phyloP scores from a whole-genome alignment of 257 asterid genomes.

The Solanum habrochaites region DNA sequence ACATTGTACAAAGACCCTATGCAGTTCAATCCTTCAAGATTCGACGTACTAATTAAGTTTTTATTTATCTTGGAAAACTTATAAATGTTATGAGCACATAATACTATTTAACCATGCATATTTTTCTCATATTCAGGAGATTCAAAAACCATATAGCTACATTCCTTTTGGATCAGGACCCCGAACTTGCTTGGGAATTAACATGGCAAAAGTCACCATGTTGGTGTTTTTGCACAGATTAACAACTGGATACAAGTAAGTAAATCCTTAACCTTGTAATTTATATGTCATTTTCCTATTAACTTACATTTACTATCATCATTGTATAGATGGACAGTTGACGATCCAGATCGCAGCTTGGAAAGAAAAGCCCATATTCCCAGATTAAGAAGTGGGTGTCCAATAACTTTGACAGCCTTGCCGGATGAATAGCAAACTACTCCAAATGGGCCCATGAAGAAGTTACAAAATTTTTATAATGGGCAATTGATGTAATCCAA shows the following conservation, averaged over 20 bases:
- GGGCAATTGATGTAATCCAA: background rate
- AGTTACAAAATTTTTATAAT: background rate
- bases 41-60: conserved; percentile 23
- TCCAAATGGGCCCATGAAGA: background rate
- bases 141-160: conserved; percentile 47
- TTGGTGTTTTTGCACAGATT: conserved; percentile 39
- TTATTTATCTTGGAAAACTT: background rate
- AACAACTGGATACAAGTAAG: conserved; percentile 42
- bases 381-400: conserved; percentile 50
- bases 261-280: background rate
- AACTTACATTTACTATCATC: background rate
- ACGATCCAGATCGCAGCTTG: conserved; percentile 37
- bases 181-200: conserved; percentile 53
- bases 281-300: background rate
- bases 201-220: conserved; percentile 55
- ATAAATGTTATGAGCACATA: background rate
- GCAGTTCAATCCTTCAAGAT: conserved; percentile 54
- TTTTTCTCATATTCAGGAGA: conserved; percentile 25
- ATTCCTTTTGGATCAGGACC: conserved; percentile 61
- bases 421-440: background rate
- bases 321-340: conserved; percentile 43
- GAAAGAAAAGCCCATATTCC: conserved; percentile 48
- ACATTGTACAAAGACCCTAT: conserved; percentile 27
- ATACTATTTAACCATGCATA: background rate
- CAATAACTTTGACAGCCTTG: conserved; percentile 34